Base-by-base conservation (phyloP, 2,329 filamentous ascomycete genomes). In the Alternaria arbusti region DNA sequence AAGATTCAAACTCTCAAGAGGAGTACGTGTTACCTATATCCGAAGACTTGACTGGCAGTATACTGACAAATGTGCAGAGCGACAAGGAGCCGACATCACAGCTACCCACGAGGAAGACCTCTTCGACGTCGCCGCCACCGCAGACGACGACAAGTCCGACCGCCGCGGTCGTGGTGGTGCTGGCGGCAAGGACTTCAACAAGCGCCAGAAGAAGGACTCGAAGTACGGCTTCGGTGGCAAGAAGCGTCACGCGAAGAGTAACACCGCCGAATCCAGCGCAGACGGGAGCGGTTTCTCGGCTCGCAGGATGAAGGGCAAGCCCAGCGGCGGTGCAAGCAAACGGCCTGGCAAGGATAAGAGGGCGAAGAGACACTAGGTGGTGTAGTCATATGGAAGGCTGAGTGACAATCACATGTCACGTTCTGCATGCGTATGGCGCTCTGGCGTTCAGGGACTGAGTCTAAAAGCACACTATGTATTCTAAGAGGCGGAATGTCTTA, bases 201-300 rank as follows among this genome's bases (percentile, higher is more conserved):
- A 98, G 85, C 90, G 96, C 64, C 88, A 91, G 79, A 97, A 97
- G 89, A 97, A 96, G 85, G 90, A 99, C 78, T 87, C 92, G 70
- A 97, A 97, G 84, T 98, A 90, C 79, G 96, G 96, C 23, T 97
- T 95, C 76, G 96, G 96, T 64, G 96, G 96, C 73, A 97, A 97
- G 89, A 99, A 99, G 87, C 87, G 91, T 59, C 90, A 94, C 79
- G 82, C 86, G 60, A 99, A 99, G 88, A 97, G 94, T 65, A 93
- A 93, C 71, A 94, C 97, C 81, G 94, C 94, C 52, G 78, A 87
- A 66, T 96, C 92, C 69, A 94, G 90, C 50, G 90, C 88, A 65
- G 96, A 99, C 79, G 83, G 96, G 71, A 88, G 88, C 66, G 89
- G 88, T 1, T 98, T 96, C 84, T 94, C 90, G 58, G 86, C 86